Percentiles rank a stretch among this genome's conserved stretches.
phyloP scores from a whole-genome alignment of 345 rosid species.

The Syzygium aromaticum region DNA sequence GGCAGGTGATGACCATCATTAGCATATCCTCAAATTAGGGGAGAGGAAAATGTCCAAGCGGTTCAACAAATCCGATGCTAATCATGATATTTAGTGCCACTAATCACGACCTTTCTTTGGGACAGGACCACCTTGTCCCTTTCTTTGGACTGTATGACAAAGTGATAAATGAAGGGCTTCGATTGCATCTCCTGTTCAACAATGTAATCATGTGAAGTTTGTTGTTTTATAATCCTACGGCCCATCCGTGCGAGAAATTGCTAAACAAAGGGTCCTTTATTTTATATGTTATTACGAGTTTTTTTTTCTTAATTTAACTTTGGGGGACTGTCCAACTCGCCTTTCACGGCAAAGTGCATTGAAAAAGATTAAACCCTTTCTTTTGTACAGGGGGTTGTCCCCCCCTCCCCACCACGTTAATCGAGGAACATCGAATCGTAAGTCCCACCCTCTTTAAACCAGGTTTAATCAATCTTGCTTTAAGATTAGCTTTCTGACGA shows the following conservation, averaged over 20 bases:
- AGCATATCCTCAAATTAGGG: background rate
- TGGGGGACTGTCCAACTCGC: background rate
- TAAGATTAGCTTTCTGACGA: background rate
- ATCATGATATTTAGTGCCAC: background rate
- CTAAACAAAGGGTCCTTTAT: background rate
- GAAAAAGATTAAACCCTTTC: background rate
- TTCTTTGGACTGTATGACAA: no score
- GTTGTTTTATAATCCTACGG: background rate
- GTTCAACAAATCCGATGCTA: background rate
- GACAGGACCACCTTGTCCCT: no score
- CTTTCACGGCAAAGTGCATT: background rate
- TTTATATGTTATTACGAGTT: background rate
- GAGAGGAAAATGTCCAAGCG: background rate
- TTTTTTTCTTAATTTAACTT: background rate
- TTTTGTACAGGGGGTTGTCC: background rate
- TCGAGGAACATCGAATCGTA: background rate
- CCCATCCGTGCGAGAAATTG: background rate
- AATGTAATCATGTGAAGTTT: background rate
- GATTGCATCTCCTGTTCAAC: background rate
- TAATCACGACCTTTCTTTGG: background rate
- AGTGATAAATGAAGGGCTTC: background rate
- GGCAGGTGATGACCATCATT: background rate
- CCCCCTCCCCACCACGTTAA: background rate
- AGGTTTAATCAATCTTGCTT: background rate
- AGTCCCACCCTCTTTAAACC: background rate